phyloP scores from a whole-genome alignment of 106 monocot genomes.

The Dioscorea alata region DNA sequence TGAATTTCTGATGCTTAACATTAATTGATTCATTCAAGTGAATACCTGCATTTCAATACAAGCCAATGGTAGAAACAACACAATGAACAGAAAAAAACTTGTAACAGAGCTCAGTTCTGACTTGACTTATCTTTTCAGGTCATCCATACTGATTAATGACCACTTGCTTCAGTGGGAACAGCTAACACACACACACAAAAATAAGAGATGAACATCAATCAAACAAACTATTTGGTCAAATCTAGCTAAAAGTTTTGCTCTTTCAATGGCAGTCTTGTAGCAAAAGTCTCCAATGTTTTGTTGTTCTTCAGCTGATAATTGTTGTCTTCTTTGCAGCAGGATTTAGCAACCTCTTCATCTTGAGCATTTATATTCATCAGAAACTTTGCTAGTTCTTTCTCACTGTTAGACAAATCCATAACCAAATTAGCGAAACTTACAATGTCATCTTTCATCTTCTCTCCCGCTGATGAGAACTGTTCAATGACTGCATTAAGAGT shows the following conservation, averaged over 20 bases:
- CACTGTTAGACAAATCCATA: constrained; percentile 10
- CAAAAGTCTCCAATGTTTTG: constrained; percentile 21
- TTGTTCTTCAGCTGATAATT: constrained; percentile 15
- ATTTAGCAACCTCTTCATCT: constrained; percentile 7
- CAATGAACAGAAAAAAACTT: no score
- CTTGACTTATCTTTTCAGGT: no score
- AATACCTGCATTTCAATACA: no score
- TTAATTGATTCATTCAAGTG: no score
- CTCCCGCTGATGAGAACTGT: constrained; percentile 20
- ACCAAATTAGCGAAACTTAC: constrained; percentile 21
- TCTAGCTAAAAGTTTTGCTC: constrained; percentile 35
- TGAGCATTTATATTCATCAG: constrained; percentile 31
- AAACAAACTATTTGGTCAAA: no score
- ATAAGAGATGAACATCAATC: no score
- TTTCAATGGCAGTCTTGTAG: constrained; percentile 49
- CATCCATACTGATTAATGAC: no score
- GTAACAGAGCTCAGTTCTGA: no score
- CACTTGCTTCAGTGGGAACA: no score
- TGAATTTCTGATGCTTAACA: no score
- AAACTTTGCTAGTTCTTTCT: constrained; percentile 27
- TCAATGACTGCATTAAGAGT: constrained; percentile 10
- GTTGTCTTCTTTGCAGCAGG: constrained; percentile 8
- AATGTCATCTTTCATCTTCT: constrained; percentile 21
- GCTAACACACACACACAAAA: neutral
- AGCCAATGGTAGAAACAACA: no score